Evolutionary conservation across 163 green algal species (phyloP).

Genomic region (Scenedesmus sp.): DNA sequence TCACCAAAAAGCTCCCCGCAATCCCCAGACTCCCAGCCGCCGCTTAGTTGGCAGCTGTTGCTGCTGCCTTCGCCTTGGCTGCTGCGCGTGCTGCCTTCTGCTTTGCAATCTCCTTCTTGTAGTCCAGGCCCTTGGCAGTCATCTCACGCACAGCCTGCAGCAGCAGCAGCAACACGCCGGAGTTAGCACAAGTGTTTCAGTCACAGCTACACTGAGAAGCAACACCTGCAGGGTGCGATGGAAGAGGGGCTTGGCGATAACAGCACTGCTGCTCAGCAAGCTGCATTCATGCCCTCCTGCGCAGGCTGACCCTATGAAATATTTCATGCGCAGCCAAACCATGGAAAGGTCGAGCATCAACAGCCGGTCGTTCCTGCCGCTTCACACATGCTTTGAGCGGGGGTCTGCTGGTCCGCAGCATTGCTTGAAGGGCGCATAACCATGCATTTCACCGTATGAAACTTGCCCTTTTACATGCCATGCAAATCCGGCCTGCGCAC

Average conservation of each 20-base stretch:
- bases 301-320: too few relatives aligned
- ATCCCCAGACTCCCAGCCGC: not conserved
- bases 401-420: too few relatives aligned
- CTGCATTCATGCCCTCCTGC: too few relatives aligned
- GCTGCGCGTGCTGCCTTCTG: slow-evolving; percentile 54
- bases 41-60: slow-evolving; percentile 12
- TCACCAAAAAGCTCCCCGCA: not conserved
- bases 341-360: too few relatives aligned
- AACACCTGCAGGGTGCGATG: too few relatives aligned
- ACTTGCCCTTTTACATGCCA: not conserved
- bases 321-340: too few relatives aligned
- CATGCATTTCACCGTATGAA: too few relatives aligned
- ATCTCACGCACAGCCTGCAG: slow-evolving; percentile 16
- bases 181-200: not conserved
- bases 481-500: slow-evolving; percentile 7
- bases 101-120: slow-evolving; percentile 65
- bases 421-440: too few relatives aligned
- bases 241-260: too few relatives aligned
- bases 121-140: slow-evolving; percentile 58
- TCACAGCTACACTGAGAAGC: not conserved
- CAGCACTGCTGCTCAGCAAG: too few relatives aligned
- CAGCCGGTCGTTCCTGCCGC: too few relatives aligned
- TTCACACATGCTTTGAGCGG: too few relatives aligned
- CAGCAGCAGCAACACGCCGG: not conserved
- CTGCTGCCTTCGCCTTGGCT: slow-evolving; percentile 48